Percentiles rank a stretch among this genome's conserved stretches.
phyloP scores from a whole-genome alignment of 2,329 filamentous ascomycete species.

The Fusarium phyllophilum region DNA sequence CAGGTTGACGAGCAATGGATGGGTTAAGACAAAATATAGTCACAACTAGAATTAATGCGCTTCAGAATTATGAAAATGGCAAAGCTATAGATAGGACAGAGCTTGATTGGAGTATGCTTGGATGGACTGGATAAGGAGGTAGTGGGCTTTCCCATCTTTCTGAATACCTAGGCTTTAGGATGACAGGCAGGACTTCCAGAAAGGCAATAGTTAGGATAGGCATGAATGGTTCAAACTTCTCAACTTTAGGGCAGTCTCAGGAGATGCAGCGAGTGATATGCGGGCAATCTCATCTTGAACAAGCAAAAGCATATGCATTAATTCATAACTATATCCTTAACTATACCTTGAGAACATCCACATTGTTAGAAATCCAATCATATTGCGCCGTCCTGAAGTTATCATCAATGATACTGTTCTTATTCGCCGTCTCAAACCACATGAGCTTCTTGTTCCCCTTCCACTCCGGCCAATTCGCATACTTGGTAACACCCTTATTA shows the following conservation, averaged over 20 bases:
- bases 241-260: background rate
- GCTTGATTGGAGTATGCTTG: conserved; percentile 84
- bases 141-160: conserved; percentile 75
- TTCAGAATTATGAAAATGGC: background rate
- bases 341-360: conserved; percentile 37
- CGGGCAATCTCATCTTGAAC: background rate
- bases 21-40: background rate
- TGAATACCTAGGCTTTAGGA: conserved; percentile 80
- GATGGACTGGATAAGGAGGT: conserved; percentile 89
- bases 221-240: background rate
- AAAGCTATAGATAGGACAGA: conserved; percentile 51
- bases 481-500: conserved; percentile 62
- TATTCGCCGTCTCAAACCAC: conserved; percentile 53
- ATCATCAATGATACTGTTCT: conserved; percentile 49
- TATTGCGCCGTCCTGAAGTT: conserved; percentile 51
- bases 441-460: conserved; percentile 59
- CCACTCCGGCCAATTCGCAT: conserved; percentile 57
- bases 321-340: background rate
- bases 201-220: too few species aligned
- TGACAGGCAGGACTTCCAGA: conserved; percentile 75
- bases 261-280: too few species aligned
- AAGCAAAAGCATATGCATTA: background rate
- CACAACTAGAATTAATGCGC: accelerated
- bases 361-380: conserved; percentile 43
- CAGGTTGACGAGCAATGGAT: accelerated